Evolutionary conservation across 257 asterid genomes (phyloP).

Genomic region (Hygrophila difformis): DNA sequence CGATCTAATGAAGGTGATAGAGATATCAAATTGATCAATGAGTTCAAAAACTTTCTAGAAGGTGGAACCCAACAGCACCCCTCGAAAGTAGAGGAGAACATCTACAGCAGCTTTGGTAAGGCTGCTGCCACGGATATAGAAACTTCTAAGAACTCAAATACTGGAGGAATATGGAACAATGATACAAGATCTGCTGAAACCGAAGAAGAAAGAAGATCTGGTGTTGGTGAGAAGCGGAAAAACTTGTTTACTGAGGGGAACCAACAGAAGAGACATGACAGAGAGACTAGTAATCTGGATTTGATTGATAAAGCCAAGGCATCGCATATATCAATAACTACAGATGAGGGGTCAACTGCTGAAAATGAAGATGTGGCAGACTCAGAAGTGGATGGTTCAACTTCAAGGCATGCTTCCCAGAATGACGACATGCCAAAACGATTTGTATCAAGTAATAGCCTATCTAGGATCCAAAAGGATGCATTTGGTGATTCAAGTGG

Average conservation of each 20-base stretch:
- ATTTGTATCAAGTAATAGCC: constrained; percentile 26
- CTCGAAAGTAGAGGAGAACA: constrained; percentile 41
- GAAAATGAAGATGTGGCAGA: constrained; percentile 97
- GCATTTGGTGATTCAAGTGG: constrained; percentile 45
- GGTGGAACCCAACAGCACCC: constrained; percentile 65
- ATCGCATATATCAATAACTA: constrained; percentile 80
- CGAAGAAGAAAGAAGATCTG: constrained; percentile 45
- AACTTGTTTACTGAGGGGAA: constrained; percentile 35
- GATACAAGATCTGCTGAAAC: constrained; percentile 43
- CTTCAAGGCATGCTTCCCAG: constrained; percentile 50
- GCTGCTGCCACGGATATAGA: constrained; percentile 39
- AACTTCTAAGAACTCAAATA: constrained; percentile 47
- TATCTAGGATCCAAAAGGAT: constrained; percentile 43
- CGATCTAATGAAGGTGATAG: constrained; percentile 64
- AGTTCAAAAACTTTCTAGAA: constrained; percentile 87
- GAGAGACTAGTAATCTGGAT: constrained; percentile 39
- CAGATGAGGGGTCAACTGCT: constrained; percentile 92
- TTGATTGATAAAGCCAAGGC: constrained; percentile 47
- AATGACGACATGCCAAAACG: constrained; percentile 44
- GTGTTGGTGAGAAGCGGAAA: constrained; percentile 66
- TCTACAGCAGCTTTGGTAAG: constrained; percentile 35
- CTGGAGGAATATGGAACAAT: constrained; percentile 58
- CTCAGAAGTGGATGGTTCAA: constrained; percentile 81
- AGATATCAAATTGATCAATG: constrained; percentile 70
- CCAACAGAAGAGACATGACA: constrained; percentile 56